Percentiles rank a stretch among this genome's conserved stretches.
Conservation (phyloP, 208 protist genomes). For the Trypanosoma avium region DNA sequence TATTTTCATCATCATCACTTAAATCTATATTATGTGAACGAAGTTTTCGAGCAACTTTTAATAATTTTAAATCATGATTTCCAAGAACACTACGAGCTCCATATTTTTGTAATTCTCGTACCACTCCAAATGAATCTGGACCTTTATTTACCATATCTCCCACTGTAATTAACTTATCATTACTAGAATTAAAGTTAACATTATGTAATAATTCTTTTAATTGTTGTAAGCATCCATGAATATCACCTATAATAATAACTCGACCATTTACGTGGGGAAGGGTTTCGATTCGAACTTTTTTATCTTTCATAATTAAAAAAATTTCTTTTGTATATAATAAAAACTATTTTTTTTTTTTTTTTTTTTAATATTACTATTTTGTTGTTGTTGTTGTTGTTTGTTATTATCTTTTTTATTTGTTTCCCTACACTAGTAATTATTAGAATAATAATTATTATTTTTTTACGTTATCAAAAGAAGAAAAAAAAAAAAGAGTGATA, state of each 20-base stretch:
- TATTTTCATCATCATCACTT: no score
- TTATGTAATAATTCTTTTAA: conserved; percentile 49
- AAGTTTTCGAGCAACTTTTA: conserved; percentile 44
- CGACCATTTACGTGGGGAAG: conserved; percentile 26
- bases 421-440: no score
- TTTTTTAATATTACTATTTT: background rate
- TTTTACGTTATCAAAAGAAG: no score
- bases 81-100: conserved; percentile 67
- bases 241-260: conserved; percentile 71
- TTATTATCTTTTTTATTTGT: no score
- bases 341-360: background rate
- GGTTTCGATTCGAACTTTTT: conserved; percentile 15
- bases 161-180: conserved; percentile 65
- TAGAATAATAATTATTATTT: no score
- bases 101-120: conserved; percentile 46
- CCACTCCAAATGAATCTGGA: conserved; percentile 64
- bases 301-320: background rate
- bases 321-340: conserved; percentile 2
- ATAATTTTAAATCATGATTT: conserved; percentile 76
- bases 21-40: no score
- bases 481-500: no score
- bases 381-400: no score
- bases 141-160: conserved; percentile 89
- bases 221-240: conserved; percentile 70
- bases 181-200: conserved; percentile 41